These are phyloP conservation scores for Sonneratia alba DNA, from an alignment of 345 rosid genomes.

Conservation along the genomic window DNA sequence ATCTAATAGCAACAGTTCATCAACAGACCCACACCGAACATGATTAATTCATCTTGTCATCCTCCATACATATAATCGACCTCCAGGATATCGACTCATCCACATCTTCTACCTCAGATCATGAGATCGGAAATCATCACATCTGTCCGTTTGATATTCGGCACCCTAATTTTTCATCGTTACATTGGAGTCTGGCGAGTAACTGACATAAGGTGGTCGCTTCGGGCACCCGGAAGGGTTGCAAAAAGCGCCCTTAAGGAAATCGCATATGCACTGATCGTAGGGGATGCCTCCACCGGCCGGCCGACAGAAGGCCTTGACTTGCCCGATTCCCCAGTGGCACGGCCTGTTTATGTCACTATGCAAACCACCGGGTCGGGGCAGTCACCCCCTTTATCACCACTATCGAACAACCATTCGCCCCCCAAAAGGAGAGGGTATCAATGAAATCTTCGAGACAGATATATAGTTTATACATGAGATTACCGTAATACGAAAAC, in stretches of 20 bases:
- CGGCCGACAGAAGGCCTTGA: constrained; percentile 9
- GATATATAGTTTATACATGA: neutral
- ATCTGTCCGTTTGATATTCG: too few species aligned
- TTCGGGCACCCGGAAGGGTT: constrained; percentile 19
- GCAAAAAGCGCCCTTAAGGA: constrained; percentile 19
- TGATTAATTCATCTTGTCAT: too few species aligned
- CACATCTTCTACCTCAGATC: too few species aligned
- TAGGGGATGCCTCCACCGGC: constrained; percentile 17
- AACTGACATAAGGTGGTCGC: neutral
- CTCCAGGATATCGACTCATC: too few species aligned
- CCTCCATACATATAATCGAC: too few species aligned
- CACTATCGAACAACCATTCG: constrained; percentile 5
- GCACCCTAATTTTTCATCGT: too few species aligned
- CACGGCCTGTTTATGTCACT: constrained; percentile 15
- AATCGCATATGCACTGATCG: constrained; percentile 18
- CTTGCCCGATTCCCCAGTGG: constrained; percentile 14
- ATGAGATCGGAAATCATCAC: too few species aligned
- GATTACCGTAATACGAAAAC: neutral
- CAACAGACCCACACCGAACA: too few species aligned
- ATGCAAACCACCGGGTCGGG: constrained; percentile 10
- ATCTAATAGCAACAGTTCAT: too few species aligned
- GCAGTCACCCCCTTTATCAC: constrained; percentile 21
- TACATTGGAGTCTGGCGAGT: too few species aligned
- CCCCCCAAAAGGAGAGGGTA: neutral
- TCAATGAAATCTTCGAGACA: neutral